Conservation (phyloP, 2,329 filamentous ascomycete species). For the Tolypocladium amazonense region DNA sequence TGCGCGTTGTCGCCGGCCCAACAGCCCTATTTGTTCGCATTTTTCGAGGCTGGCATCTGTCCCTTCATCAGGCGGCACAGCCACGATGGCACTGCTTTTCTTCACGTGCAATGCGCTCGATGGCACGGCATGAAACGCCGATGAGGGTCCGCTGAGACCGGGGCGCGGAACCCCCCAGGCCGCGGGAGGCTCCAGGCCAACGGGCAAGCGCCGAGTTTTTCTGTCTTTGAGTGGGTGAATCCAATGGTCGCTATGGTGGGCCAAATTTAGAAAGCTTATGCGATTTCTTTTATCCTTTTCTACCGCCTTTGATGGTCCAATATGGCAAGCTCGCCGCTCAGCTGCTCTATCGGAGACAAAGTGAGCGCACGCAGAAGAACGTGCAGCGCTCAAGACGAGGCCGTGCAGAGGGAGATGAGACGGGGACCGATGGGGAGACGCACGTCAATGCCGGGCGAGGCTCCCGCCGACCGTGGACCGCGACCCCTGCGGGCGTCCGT, state of each 20-base stretch:
- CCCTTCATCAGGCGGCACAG: background rate
- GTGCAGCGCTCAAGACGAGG: background rate
- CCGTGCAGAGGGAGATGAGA: background rate
- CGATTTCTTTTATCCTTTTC: background rate
- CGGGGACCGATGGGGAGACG: background rate
- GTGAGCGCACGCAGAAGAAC: background rate
- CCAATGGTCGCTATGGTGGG: background rate
- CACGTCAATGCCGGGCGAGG: background rate
- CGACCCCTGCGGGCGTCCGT: background rate
- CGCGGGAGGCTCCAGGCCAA: background rate
- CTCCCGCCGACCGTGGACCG: background rate
- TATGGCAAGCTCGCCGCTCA: background rate
- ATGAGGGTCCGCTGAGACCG: background rate
- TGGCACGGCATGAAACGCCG: conserved; percentile 1
- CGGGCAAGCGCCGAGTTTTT: background rate
- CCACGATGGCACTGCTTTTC: background rate
- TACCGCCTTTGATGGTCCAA: background rate
- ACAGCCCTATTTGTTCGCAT: background rate
- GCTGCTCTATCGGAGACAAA: background rate
- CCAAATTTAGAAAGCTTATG: background rate
- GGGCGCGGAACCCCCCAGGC: background rate
- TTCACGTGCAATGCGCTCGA: background rate
- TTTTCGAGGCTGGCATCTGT: background rate
- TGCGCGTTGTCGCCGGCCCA: too few species aligned
- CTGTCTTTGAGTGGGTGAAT: background rate